phyloP scores from a whole-genome alignment of 2,329 filamentous ascomycete genomes.

The Ascochyta pisi region DNA sequence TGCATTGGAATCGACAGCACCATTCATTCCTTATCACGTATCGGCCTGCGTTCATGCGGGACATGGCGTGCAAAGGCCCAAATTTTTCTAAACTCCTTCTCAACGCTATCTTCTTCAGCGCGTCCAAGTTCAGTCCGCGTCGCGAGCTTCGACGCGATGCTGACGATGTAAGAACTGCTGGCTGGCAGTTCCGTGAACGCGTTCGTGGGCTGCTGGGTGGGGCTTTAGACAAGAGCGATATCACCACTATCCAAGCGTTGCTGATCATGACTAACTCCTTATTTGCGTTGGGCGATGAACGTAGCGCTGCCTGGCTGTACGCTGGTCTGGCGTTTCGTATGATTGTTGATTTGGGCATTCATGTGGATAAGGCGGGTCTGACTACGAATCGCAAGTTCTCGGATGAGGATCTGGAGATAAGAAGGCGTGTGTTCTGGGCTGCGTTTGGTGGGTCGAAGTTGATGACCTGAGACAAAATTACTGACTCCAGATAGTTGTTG shows the following conservation, averaged over 20 bases:
- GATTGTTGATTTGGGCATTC: conserved; percentile 62
- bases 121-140: conserved; percentile 56
- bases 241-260: conserved; percentile 63
- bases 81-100: conserved; percentile 65
- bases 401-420: conserved; percentile 56
- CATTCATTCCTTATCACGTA: conserved; percentile 59
- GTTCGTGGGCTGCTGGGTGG: conserved; percentile 56
- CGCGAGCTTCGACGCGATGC: conserved; percentile 55
- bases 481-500: conserved; percentile 41
- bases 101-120: conserved; percentile 61
- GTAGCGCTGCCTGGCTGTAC: conserved; percentile 64
- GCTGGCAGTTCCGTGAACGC: conserved; percentile 57
- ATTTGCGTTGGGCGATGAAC: conserved; percentile 59
- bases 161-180: conserved; percentile 57
- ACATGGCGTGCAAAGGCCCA: conserved; percentile 60
- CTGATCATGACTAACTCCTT: conserved; percentile 60
- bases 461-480: background rate
- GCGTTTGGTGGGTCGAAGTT: conserved; percentile 45
- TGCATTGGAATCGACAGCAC: conserved; percentile 64
- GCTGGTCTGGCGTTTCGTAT: conserved; percentile 64
- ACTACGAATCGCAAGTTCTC: conserved; percentile 45
- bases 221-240: conserved; percentile 57
- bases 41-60: conserved; percentile 55
- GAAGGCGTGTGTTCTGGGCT: conserved; percentile 56
- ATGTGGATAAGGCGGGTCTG: conserved; percentile 52